Base-by-base conservation (phyloP, 192 early-diverging fungal genomes). In the Coemansia umbellata region DNA sequence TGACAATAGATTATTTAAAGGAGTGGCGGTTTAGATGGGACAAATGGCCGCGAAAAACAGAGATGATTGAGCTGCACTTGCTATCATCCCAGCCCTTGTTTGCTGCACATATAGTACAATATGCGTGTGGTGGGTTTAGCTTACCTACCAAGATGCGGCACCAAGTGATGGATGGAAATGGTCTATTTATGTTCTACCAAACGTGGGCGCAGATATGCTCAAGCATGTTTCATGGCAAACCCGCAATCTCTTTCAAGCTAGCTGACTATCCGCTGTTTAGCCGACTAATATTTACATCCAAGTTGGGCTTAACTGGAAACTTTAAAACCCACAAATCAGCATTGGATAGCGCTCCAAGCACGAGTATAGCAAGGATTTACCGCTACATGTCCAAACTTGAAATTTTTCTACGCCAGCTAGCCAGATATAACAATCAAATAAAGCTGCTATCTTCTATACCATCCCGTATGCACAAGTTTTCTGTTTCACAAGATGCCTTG, bases 101-200 rank as follows among this genome's bases (percentile, higher is more conserved):
- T 13, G 66, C 53, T 0, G 39, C 61, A 2, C 51, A 61, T 35
- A 57, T 69, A 3, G 58, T 69, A 14, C 37, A 26, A 10, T 69
- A 69, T n/a, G 53, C 41, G n/a, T 69, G 66, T 7, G 66, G 66
- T 8, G 66, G 66, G 2, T 24, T 61, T 1, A 56, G 66, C 30
- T 14, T 69, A 24, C 66, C 60, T 24, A 60, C 53, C 13, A 69
- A 69, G 36, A 31, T 61, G 27, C 58, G 58, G 2, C 66, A 69
- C 11, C 58, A 52, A 4, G 31, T 55, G 5, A 51, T 61, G 39
- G 66, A 69, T 28, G 66, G 58, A 8, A 56, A 45, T 15, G 66
- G 58, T 0, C 33, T 50, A 1, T 69, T 58, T 58, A 31, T 30
- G 31, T 69, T 69, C 31, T 69, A 56, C 49, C 9, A n/a, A 1